Conservation (phyloP, 495 filamentous ascomycete species). For the Aspergillus asperescens region DNA sequence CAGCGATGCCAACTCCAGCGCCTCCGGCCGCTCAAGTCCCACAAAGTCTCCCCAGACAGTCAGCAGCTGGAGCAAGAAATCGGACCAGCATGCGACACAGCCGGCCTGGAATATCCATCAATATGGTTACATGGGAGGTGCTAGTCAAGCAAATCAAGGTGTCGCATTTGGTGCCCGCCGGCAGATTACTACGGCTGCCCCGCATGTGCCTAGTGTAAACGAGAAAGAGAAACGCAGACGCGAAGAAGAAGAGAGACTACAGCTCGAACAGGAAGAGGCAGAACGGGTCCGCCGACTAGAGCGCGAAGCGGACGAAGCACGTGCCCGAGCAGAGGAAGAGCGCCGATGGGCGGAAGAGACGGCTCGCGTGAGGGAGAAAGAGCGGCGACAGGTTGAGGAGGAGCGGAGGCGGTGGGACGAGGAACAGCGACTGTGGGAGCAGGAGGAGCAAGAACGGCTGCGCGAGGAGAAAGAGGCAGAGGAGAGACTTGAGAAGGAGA, state of each 20-base stretch:
- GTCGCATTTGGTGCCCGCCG: constrained; percentile 85
- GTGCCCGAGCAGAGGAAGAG: constrained; percentile 63
- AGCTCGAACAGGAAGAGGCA: constrained; percentile 59
- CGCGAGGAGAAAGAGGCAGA: constrained; percentile 71
- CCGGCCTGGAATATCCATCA: constrained; percentile 99
- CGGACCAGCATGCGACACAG: constrained; percentile 70
- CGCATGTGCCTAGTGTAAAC: constrained; percentile 67
- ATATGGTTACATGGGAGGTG: constrained; percentile 97
- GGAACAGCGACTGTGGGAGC: constrained; percentile 74
- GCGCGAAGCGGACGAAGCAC: constrained; percentile 65
- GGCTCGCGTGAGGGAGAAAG: constrained; percentile 58
- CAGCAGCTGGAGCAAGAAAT: constrained; percentile 87
- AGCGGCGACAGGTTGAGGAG: constrained; percentile 61
- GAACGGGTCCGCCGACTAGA: constrained; percentile 56
- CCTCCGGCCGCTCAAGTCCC: constrained; percentile 57
- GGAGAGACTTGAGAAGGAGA: constrained; percentile 59
- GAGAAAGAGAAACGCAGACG: constrained; percentile 59
- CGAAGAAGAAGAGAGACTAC: constrained; percentile 59
- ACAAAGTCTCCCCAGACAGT: constrained; percentile 54
- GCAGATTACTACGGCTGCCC: constrained; percentile 83
- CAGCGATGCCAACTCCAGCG: constrained; percentile 58
- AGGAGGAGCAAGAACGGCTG: constrained; percentile 70
- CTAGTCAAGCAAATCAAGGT: constrained; percentile 91
- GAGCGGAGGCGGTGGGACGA: constrained; percentile 81
- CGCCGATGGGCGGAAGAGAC: constrained; percentile 77